A percentile compares a stretch with the other conserved stretches of the same genome.
phyloP scores from a whole-genome alignment of 2,329 filamentous ascomycete species.

The Fusarium sulawesiense region DNA sequence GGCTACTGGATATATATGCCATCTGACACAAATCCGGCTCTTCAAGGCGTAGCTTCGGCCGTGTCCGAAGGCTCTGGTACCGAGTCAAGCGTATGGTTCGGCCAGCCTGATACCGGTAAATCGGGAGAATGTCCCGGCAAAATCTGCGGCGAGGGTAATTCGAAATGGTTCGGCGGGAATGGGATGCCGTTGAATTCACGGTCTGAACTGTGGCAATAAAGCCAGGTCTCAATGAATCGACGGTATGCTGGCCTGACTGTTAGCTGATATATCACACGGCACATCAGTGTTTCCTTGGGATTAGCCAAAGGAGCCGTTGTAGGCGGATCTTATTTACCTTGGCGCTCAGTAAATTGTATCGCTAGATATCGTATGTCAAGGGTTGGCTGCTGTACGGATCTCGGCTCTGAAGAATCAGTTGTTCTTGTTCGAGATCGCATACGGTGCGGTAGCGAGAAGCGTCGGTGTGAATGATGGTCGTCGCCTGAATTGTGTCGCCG shows the following conservation, averaged over 20 bases:
- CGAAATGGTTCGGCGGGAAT: slow-evolving; percentile 59
- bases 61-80: slow-evolving; percentile 43
- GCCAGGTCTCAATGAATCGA: slow-evolving; percentile 61
- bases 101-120: slow-evolving; percentile 43
- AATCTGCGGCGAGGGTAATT: slow-evolving; percentile 62
- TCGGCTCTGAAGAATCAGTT: slow-evolving; percentile 41
- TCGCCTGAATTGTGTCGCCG: slow-evolving; percentile 57
- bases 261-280: slow-evolving; percentile 36
- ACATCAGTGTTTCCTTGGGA: slow-evolving; percentile 4
- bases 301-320: slow-evolving; percentile 15
- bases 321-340: slow-evolving; percentile 51
- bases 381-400: slow-evolving; percentile 38
- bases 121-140: slow-evolving; percentile 48
- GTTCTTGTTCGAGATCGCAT: slow-evolving; percentile 56
- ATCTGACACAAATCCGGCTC: slow-evolving; percentile 12
- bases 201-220: slow-evolving; percentile 59
- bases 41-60: slow-evolving; percentile 44
- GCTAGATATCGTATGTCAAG: slow-evolving; percentile 61
- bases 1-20: slow-evolving; percentile 13
- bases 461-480: slow-evolving; percentile 50
- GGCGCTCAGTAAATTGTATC: slow-evolving; percentile 61
- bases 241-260: slow-evolving; percentile 51
- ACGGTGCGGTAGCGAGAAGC: slow-evolving; percentile 58
- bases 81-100: slow-evolving; percentile 40
- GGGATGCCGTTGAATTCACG: slow-evolving; percentile 59